Evolutionary conservation across 1,139 yeast species (phyloP).

Genomic region (Zygosaccharomyces sapae): DNA sequence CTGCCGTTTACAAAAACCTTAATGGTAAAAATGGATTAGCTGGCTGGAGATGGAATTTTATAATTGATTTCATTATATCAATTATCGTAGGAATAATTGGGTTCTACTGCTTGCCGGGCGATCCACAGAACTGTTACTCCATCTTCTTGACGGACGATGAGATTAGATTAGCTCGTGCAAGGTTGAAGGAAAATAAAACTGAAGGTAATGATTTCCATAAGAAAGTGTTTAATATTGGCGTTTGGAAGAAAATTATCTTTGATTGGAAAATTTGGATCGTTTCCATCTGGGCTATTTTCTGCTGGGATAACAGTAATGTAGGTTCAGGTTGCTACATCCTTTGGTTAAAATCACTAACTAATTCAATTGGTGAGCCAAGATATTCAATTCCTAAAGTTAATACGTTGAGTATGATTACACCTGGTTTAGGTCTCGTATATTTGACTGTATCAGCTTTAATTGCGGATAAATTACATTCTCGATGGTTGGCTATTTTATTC

Average conservation of each 20-base stretch:
- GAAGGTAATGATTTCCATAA: conserved; percentile 28
- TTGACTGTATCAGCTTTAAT: conserved; percentile 43
- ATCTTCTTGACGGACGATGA: conserved; percentile 55
- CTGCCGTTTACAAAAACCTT: conserved; percentile 50
- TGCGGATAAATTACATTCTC: conserved; percentile 50
- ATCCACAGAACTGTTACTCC: conserved; percentile 57
- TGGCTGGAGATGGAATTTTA: conserved; percentile 74
- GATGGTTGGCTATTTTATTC: conserved; percentile 55
- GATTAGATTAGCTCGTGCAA: conserved; percentile 51
- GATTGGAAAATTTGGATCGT: conserved; percentile 56
- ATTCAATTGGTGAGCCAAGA: conserved; percentile 16
- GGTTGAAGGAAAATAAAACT: conserved; percentile 44
- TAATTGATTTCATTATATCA: conserved; percentile 62
- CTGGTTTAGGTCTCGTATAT: conserved; percentile 51
- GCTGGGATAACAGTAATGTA: conserved; percentile 58
- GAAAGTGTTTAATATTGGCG: conserved; percentile 37
- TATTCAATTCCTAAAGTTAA: conserved; percentile 43
- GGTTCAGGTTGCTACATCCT: conserved; percentile 51
- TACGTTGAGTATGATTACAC: conserved; percentile 44
- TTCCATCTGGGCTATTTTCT: conserved; percentile 52
- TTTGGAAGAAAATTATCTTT: conserved; percentile 50
- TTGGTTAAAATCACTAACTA: conserved; percentile 47
- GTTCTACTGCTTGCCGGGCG: conserved; percentile 61
- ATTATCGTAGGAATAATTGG: conserved; percentile 60
- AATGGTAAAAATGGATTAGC: conserved; percentile 47